A percentile compares a stretch with the other conserved stretches of the same genome.
Evolutionary conservation across 2,329 filamentous ascomycete species (phyloP).

Genomic region (Triangularia verruculosa): DNA sequence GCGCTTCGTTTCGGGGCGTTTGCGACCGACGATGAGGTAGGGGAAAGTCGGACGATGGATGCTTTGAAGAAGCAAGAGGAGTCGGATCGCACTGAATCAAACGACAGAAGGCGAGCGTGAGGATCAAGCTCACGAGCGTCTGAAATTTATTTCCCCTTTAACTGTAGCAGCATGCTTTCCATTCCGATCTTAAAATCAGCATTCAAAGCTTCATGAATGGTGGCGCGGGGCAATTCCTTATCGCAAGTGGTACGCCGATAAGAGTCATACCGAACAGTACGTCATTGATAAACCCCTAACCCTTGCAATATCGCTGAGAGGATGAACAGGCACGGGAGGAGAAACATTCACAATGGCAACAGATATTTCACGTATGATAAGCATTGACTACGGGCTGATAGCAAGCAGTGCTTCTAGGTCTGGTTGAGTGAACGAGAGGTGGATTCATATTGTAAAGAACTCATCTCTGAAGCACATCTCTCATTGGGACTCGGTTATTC

Average conservation of each 20-base stretch:
- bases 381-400: not conserved
- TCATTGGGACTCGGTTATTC: not conserved
- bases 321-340: not conserved
- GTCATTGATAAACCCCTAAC: slow-evolving; percentile 9
- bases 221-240: slow-evolving; percentile 12
- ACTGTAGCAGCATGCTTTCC: not conserved
- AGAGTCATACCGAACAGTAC: slow-evolving; percentile 16
- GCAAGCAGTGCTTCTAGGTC: no score
- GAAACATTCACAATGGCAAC: not conserved
- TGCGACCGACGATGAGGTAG: not conserved
- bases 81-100: not conserved
- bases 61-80: not conserved
- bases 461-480: no score
- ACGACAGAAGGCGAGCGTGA: not conserved
- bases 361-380: not conserved
- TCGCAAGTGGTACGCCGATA: slow-evolving; percentile 14
- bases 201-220: not conserved
- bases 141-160: no score
- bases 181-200: not conserved
- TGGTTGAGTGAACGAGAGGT: no score
- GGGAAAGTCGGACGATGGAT: not conserved
- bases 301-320: not conserved
- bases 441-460: no score
- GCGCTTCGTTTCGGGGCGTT: not conserved
- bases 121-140: no score